Base-by-base conservation (phyloP, 768 basidiomycete genomes). In the Leccinellum rugosiceps region DNA sequence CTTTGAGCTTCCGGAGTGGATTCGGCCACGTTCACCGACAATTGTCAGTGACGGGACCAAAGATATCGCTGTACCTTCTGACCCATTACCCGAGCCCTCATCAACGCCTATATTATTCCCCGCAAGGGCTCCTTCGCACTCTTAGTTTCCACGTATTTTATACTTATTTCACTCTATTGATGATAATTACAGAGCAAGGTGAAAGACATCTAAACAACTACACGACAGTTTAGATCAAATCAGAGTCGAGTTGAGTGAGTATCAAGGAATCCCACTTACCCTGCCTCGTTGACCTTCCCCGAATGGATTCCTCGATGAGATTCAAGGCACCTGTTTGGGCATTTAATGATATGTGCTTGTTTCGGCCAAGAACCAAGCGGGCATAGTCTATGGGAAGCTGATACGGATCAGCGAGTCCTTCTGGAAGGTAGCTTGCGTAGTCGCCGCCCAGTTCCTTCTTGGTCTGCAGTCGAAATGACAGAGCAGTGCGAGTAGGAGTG, bases 1-100 rank as follows among this genome's bases (percentile, higher is more conserved):
- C 44, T 89, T 81, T 63, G 77, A 80, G 61, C 70, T 85, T 35
- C 87, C 88, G 0, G 58, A 70, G 19, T 87, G 83, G 84, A 64
- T 85, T 57, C 65, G 62, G 41, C 60, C 58, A 13, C 59, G 35
- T 57, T 67, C 67, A 55, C 69, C 67, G 31, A 59, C 53, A 4
- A 34, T 32, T 17, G 41, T 52, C 26, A 30, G 41, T 43, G 60
- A 67, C 9, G 52, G 3, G 43, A 14, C 25, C 17, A 53, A 58
- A 32, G 63, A 58, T 41, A 35, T 31, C 21, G 31, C 14, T 43
- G 38, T 49, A 49, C 56, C 41, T 48, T 50, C 48, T 44, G 6
- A 35, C 26, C 52, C 41, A 50, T 50, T 51, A 46, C 56, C 58
- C 44, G 43, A 50, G 9, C 35, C 52, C 13, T 35, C 44, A 19